Base-by-base conservation (phyloP, 1,139 yeast species). In the Geotrichum restrictum region DNA sequence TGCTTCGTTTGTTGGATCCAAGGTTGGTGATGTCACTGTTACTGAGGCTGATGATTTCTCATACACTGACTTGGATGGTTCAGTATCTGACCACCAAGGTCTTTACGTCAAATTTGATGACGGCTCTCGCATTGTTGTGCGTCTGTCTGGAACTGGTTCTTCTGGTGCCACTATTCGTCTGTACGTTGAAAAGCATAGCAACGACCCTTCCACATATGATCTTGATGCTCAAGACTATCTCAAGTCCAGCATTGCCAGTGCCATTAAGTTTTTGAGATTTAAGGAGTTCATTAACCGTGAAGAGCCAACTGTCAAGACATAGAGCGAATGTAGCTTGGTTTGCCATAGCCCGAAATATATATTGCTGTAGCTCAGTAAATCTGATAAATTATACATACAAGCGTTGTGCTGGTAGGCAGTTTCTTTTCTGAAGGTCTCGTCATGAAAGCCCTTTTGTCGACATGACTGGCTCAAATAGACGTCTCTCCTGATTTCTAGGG, bases 61-160 rank as follows among this genome's bases (percentile, higher is more conserved):
- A 24, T 93, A 93, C 75, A 91, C 96, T 18, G 98, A 94, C 68
- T 76, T 93, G 57, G 98, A 93, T 68, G 98, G 98, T 19, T 82
- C 93, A 1, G 89, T 91, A 6, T 87, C 97, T 5, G 68, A 74
- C n/a, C 83, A 89, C 67, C 99, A 93, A 75, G 99, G 99, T 44
- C 78, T 93, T 54, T 93, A 77, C 66, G 84, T 91, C 60, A 89
- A 85, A 71, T 79, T 91, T 60, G 78, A 78, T 46, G 84, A 83
- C 63, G 98, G 98, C 2, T 79, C 88, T 56, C 81, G 98, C 69
- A 81, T 91, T 55, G 88, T 94, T 42, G 88, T 88, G 47, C 84
- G 99, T 71, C 78, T 93, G 60, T 88, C 97, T 0, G 99, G 99
- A 54, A 93, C 99, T 11, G 99, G 99, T 5, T 89, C 98, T 1